Conservation (phyloP, 2,329 filamentous ascomycete species). For the Stagonosporopsis rhizophila region DNA sequence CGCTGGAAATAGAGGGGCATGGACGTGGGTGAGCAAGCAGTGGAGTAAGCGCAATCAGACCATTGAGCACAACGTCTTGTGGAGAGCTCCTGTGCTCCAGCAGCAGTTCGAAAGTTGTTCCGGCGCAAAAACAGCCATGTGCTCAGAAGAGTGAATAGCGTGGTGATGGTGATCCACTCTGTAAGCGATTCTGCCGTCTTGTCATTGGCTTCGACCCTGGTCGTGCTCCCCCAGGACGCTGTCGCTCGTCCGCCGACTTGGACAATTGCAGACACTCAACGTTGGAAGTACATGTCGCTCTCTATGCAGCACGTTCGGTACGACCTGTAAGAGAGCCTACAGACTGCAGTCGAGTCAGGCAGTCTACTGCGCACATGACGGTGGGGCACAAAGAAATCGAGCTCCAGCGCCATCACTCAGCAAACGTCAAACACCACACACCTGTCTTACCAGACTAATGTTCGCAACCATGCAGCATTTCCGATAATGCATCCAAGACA, state of each 20-base stretch:
- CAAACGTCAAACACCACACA: slow-evolving; percentile 13
- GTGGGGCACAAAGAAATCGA: slow-evolving; percentile 5
- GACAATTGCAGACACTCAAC: slow-evolving; percentile 3
- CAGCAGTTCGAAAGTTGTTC: slow-evolving; percentile 14
- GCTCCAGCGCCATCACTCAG: slow-evolving; percentile 4
- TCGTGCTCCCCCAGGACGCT: slow-evolving; percentile 8
- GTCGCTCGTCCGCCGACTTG: slow-evolving; percentile 11
- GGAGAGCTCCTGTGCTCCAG: slow-evolving; percentile 2
- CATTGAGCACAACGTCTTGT: slow-evolving; percentile 11
- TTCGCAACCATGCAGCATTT: slow-evolving; percentile 1
- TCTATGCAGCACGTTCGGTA: not conserved
- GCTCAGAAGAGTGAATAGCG: slow-evolving; percentile 23
- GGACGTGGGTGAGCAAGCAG: slow-evolving; percentile 1
- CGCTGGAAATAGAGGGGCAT: slow-evolving; percentile 14
- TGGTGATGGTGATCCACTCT: slow-evolving; percentile 19
- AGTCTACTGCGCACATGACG: slow-evolving; percentile 3
- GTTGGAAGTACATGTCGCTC: not conserved
- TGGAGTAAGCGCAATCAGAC: slow-evolving; percentile 12
- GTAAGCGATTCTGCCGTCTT: slow-evolving; percentile 23
- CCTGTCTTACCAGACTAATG: not conserved
- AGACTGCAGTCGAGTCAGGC: not conserved
- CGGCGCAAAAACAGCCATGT: slow-evolving; percentile 19
- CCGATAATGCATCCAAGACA: not conserved
- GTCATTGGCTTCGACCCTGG: slow-evolving; percentile 22
- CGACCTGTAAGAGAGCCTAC: not conserved